phyloP scores from a whole-genome alignment of 225 moss, liverwort and hornwort genomes.

The Sphagnum contortum region DNA sequence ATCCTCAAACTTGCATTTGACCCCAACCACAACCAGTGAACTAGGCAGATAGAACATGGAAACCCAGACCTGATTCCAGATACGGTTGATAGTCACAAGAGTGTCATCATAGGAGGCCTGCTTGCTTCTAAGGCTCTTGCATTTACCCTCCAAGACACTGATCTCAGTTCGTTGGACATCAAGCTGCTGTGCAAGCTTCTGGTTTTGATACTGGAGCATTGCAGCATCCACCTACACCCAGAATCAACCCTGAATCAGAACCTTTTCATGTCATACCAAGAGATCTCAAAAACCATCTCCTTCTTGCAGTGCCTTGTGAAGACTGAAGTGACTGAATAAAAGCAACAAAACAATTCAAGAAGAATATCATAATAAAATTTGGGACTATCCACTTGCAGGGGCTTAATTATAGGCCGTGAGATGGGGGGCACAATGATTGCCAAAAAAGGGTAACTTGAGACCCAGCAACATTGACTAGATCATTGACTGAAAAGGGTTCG shows the following conservation, averaged over 20 bases:
- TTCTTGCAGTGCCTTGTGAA: background rate
- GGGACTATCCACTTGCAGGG: too few species aligned
- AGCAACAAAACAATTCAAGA: too few species aligned
- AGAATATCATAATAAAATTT: too few species aligned
- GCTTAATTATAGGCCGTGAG: too few species aligned
- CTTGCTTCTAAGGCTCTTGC: slow-evolving; percentile 65
- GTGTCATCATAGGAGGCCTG: slow-evolving; percentile 88
- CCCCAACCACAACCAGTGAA: too few species aligned
- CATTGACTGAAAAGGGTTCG: too few species aligned
- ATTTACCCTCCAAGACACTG: slow-evolving; percentile 60
- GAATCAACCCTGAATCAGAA: background rate
- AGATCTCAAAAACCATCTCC: background rate
- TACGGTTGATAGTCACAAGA: slow-evolving; percentile 70
- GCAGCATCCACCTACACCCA: slow-evolving; percentile 75
- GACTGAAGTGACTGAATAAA: background rate
- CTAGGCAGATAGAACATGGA: too few species aligned
- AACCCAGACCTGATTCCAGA: slow-evolving; percentile 66
- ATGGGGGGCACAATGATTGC: too few species aligned
- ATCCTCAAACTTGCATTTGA: too few species aligned
- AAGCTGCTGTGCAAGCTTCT: slow-evolving; percentile 83
- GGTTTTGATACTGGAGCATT: slow-evolving; percentile 90
- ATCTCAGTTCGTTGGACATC: slow-evolving; percentile 90
- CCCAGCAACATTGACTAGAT: too few species aligned
- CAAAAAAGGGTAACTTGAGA: too few species aligned
- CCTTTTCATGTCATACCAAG: too few species aligned